Evolutionary conservation across 192 early-diverging fungal genomes (phyloP), one percentile per base, ranked within the genome.

Genomic region (Backusella psychrophila): DNA sequence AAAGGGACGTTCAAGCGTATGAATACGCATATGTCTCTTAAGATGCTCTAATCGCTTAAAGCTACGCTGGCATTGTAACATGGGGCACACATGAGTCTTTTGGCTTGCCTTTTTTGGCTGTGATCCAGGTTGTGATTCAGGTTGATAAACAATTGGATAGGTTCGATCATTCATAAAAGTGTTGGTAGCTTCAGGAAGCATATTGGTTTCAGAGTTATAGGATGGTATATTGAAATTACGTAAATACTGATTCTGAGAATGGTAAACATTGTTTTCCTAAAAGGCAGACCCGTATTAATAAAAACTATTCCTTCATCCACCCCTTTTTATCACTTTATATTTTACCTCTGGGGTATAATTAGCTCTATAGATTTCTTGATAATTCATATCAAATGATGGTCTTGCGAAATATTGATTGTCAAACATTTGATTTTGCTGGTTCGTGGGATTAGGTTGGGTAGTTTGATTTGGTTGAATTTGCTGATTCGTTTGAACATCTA

Each of bases 21-120:
- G 92, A 34, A 79, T 83, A 19, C 94, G 88, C 79, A 88, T 88
- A 81, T 96, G 93, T 26, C 94, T 81, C 68, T 91, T 89, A n/a
- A 95, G 86, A 74, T 95, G 94, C 77, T 94, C 93, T 68, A 89
- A 87, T 52, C 93, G 89, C 77, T 95, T 94, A 78, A 95, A 95
- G 8, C 84, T 79, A 65, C 86, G 82, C 1, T 77, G 81, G 66
- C 89, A 90, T 42, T 77, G 67, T 36, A 46, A 23, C 0, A 80
- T 65, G 26, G 66, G 78, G 53, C 82, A 83, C 23, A 78, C 52
- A 65, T 83, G 82, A 4, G 29, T 23, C 49, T 76, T 77, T 34
- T 41, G 29, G 14, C 42, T 46, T 4, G 21, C 26, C 44, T 39
- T 39, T 4, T 46, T 63, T 15, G 72, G 56, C 4, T 46, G 17